Evolutionary conservation across 306 rosid species (phyloP), one percentile per base, ranked within the genome.

Genomic region (Prunus armeniaca): DNA sequence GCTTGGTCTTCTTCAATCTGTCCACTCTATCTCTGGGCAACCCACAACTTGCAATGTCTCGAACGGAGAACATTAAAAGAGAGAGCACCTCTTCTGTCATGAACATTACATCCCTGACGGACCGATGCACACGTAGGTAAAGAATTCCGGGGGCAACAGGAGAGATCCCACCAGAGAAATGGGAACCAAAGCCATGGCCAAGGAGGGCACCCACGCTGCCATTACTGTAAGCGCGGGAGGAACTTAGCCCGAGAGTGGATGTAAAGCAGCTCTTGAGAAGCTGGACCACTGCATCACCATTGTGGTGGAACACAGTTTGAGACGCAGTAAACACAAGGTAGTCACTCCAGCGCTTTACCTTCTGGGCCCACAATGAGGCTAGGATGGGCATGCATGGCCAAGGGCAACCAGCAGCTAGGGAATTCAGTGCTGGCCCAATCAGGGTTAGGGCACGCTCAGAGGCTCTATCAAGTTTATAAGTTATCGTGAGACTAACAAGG

Each of bases 121-220:
- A 87, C 56, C 92, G 97, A 67, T 90, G 90, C 62, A 88, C 92
- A 51, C 81, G 88, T 76, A 94, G 77, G 88, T 87, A 92, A 69
- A 94, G 93, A 86, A 92, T 86, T 69, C 98, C 98, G 9, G 98
- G 98, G 75, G 96, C 91, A 70, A 92, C 95, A 4, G 97, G 92
- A 75, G 93, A 74, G 76, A 86, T 77, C 79, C 93, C 95, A 66
- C 86, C 93, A 12, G 87, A 81, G 73, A 81, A 84, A 79, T 80
- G 88, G 77, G 89, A 85, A 71, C 88, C 90, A 68, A 85, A 82
- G 67, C 91, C 92, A 69, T 90, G 92, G 70, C 96, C 98, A 60
- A 94, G 96, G 67, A 94, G 93, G 67, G 93, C 86, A 61, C 95
- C 87, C 11, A 94, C 89, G 67, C 97, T 91, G 15, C 98, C 91